phyloP scores from a whole-genome alignment of 164 flowering plant genomes.

The Echeveria elegans region DNA sequence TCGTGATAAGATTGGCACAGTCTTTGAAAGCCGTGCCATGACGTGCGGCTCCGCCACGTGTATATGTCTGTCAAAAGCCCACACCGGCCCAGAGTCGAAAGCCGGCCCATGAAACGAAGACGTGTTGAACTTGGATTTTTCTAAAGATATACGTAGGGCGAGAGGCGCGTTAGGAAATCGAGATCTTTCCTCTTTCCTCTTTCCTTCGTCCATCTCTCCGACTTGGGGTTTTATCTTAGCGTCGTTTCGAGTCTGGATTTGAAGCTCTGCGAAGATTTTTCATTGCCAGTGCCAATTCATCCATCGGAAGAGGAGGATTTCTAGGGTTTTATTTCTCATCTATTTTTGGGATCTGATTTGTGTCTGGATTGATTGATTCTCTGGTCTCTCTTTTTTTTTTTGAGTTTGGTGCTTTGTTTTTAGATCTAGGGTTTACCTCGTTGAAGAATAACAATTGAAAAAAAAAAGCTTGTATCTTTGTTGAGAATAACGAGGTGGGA shows the following conservation, averaged over 20 bases:
- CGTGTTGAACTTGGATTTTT: too few species aligned
- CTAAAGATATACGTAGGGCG: too few species aligned
- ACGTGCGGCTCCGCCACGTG: background rate
- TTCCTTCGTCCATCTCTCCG: too few species aligned
- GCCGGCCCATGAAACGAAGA: too few species aligned
- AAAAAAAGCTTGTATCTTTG: background rate
- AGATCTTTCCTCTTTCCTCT: too few species aligned
- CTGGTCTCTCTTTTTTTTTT: too few species aligned
- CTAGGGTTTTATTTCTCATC: background rate
- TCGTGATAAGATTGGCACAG: background rate
- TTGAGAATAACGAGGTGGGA: conserved; percentile 2
- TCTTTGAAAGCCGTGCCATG: conserved; percentile 5
- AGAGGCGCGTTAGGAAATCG: too few species aligned
- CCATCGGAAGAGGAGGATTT: background rate
- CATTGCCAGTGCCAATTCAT: conserved; percentile 10
- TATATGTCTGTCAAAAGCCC: background rate
- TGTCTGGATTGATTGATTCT: too few species aligned
- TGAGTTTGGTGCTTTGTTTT: background rate
- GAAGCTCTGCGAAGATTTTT: conserved; percentile 15
- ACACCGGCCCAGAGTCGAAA: too few species aligned
- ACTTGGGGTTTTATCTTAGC: background rate
- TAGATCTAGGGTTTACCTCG: conserved; percentile 3
- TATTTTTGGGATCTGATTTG: background rate
- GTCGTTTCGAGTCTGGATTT: background rate
- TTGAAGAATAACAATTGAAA: background rate